Evolutionary conservation across 2,329 filamentous ascomycete genomes (phyloP).

Genomic region (Xylaria sp.): DNA sequence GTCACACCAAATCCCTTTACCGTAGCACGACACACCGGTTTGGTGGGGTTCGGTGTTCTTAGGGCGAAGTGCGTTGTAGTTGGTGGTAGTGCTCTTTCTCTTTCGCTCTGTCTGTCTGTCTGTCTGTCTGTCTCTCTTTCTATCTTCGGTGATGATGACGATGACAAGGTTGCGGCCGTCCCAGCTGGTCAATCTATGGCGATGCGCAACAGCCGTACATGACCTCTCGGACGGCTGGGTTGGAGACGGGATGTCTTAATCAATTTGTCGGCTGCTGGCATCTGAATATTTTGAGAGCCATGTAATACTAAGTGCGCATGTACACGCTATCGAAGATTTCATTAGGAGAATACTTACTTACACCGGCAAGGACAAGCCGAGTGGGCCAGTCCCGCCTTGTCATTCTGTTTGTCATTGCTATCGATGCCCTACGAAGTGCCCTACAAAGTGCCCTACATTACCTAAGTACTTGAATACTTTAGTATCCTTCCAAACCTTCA

Average conservation of each 20-base stretch:
- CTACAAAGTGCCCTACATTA: neutral
- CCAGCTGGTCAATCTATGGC: conserved; percentile 31
- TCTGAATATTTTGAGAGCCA: neutral
- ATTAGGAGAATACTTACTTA: neutral
- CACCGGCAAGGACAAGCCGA: conserved; percentile 24
- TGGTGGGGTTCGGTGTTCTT: conserved; percentile 33
- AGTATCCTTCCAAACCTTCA: neutral
- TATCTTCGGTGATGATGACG: conserved; percentile 7
- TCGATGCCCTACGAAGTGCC: conserved; percentile 15
- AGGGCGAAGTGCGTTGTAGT: conserved; percentile 3
- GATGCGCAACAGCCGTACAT: conserved; percentile 32
- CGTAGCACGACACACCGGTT: conserved; percentile 12
- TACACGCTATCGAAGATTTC: conserved; percentile 18
- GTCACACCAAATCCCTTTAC: conserved; percentile 19
- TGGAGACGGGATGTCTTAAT: conserved; percentile 1
- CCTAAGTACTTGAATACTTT: neutral
- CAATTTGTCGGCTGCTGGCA: conserved; percentile 8
- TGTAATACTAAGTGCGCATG: neutral
- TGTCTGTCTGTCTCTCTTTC: neutral
- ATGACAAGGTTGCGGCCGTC: conserved; percentile 25
- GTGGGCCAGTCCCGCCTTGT: conserved; percentile 15
- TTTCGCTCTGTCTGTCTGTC: neutral
- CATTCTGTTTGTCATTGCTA: neutral
- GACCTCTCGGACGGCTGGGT: conserved; percentile 21
- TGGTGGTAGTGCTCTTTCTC: too few relatives aligned